phyloP scores from a whole-genome alignment of 75 land plant species.

The Ceratopteris richardii region DNA sequence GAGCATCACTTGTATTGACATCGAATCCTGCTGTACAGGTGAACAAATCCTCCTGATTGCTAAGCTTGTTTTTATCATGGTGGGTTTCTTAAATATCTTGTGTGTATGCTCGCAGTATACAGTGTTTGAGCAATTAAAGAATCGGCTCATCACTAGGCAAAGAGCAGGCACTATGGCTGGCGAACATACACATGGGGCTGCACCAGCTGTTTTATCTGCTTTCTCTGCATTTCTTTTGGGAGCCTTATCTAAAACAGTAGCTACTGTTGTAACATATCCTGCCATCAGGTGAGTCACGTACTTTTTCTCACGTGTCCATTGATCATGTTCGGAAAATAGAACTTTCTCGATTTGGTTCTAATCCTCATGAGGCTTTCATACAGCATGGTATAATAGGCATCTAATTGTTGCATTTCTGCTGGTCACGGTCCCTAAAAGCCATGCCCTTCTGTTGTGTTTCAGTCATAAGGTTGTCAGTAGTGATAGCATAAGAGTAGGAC shows the following conservation, averaged over 20 bases:
- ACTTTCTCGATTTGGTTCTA: too few relatives aligned
- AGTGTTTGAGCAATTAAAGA: conserved; percentile 84
- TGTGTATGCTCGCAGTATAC: conserved; percentile 56
- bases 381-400: background rate
- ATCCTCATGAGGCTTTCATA: too few relatives aligned
- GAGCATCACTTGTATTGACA: conserved; percentile 76
- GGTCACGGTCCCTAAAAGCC: too few relatives aligned
- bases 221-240: conserved; percentile 80
- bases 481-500: too few relatives aligned
- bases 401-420: background rate
- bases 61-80: background rate
- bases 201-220: conserved; percentile 72
- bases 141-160: conserved; percentile 29
- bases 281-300: conserved; percentile 58
- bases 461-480: too few relatives aligned
- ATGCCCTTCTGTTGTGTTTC: too few relatives aligned
- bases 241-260: conserved; percentile 76
- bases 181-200: background rate
- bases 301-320: too few relatives aligned
- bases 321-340: background rate
- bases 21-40: conserved; percentile 74
- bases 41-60: background rate
- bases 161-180: conserved; percentile 1
- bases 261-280: conserved; percentile 81
- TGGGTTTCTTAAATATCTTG: background rate